Percentiles rank a stretch among this genome's conserved stretches.
Conservation (phyloP, 2,329 filamentous ascomycete genomes). For the Neocatenulostroma microsporum region DNA sequence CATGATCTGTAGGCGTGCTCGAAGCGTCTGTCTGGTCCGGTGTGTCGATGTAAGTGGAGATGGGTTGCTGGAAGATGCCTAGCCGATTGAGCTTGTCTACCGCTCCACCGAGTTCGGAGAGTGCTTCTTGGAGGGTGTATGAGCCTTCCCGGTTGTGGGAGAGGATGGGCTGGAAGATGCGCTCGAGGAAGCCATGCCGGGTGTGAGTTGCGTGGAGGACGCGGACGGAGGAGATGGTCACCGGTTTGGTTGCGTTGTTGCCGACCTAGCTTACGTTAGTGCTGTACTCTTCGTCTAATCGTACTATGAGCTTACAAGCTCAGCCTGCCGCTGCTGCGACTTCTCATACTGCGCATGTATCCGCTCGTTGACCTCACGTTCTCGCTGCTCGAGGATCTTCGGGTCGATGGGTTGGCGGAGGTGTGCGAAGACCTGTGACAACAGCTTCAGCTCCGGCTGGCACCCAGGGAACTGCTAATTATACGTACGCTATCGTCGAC, state of each 20-base stretch:
- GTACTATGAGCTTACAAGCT: slow-evolving; percentile 49
- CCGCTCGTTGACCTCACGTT: slow-evolving; percentile 53
- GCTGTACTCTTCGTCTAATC: slow-evolving; percentile 5
- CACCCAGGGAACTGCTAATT: not conserved
- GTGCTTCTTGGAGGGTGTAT: slow-evolving; percentile 73
- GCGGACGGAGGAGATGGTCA: slow-evolving; percentile 77
- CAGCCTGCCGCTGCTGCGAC: slow-evolving; percentile 55
- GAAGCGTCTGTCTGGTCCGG: slow-evolving; percentile 61
- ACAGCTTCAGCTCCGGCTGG: too few species aligned
- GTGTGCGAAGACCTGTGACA: slow-evolving; percentile 51
- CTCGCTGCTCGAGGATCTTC: slow-evolving; percentile 51
- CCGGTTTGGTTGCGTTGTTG: slow-evolving; percentile 77
- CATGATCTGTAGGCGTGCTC: slow-evolving; percentile 67
- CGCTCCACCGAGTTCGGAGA: slow-evolving; percentile 61
- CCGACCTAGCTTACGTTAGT: slow-evolving; percentile 49
- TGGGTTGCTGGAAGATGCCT: slow-evolving; percentile 78
- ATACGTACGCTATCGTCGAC: slow-evolving; percentile 15
- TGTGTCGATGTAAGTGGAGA: slow-evolving; percentile 74
- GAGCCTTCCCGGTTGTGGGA: slow-evolving; percentile 48
- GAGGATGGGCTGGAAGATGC: slow-evolving; percentile 70
- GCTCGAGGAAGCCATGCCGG: slow-evolving; percentile 73
- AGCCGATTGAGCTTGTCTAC: slow-evolving; percentile 71
- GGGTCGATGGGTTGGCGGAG: slow-evolving; percentile 53
- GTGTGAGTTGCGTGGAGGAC: slow-evolving; percentile 78
- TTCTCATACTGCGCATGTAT: slow-evolving; percentile 52